Percentiles rank a stretch among this genome's conserved stretches.
These are phyloP conservation scores for Apiotrichum mycotoxinovorans DNA, from an alignment of 1,284 basidiomycete species.

Conservation along the genomic window DNA sequence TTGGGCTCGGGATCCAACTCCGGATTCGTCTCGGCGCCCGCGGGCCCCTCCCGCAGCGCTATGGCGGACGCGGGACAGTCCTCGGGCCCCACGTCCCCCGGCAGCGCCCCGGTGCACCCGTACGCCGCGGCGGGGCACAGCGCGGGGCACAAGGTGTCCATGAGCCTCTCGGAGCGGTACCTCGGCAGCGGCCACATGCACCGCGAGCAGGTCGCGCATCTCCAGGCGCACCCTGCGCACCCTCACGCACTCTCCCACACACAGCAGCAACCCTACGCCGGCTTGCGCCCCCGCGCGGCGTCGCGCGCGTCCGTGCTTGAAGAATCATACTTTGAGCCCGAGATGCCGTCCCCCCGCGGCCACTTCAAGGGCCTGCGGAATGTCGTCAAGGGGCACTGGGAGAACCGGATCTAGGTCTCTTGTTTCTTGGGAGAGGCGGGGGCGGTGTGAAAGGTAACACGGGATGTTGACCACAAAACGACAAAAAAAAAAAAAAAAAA, in stretches of 20 bases:
- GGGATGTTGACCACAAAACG: too few species aligned
- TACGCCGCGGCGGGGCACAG: too few species aligned
- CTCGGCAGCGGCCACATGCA: too few species aligned
- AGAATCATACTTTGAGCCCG: constrained; percentile 2
- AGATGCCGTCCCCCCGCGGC: not conserved
- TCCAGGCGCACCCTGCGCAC: not conserved
- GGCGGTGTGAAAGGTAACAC: too few species aligned
- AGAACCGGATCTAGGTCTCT: constrained; percentile 1
- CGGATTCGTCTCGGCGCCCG: not conserved
- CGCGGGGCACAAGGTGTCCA: too few species aligned
- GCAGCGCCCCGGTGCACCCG: too few species aligned
- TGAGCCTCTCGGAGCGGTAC: too few species aligned
- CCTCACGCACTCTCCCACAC: not conserved
- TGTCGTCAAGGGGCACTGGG: constrained; percentile 1
- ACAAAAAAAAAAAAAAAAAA: too few species aligned
- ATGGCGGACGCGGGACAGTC: too few species aligned
- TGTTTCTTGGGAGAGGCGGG: too few species aligned
- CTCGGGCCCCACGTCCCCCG: too few species aligned
- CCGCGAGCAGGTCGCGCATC: too few species aligned
- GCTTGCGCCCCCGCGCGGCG: not conserved
- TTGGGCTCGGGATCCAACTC: not conserved
- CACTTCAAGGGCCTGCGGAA: constrained; percentile 1
- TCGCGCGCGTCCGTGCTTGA: not conserved
- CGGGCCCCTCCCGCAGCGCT: not conserved
- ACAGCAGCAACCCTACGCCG: not conserved